A percentile compares a stretch with the other conserved stretches of the same genome.
These are phyloP conservation scores for Boletellus ananas DNA, from an alignment of 768 basidiomycete species.

Conservation along the genomic window DNA sequence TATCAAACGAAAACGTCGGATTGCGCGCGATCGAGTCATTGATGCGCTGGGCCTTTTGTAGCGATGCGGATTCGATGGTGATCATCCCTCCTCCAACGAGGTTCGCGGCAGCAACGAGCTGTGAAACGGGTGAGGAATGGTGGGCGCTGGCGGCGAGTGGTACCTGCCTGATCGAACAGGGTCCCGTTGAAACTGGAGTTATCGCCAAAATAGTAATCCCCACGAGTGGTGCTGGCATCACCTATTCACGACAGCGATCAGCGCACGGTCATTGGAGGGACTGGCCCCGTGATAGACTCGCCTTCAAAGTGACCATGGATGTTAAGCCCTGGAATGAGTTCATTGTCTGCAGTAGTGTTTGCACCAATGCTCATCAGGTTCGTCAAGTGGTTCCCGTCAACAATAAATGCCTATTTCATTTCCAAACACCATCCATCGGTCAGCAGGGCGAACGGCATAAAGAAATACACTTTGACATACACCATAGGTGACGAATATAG, in stretches of 20 bases:
- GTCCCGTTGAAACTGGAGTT: constrained; percentile 27
- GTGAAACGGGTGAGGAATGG: neutral
- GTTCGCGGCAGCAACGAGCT: constrained; percentile 18
- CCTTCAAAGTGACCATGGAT: constrained; percentile 26
- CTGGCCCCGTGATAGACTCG: neutral
- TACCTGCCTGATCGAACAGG: constrained; percentile 17
- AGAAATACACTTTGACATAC: constrained; percentile 3
- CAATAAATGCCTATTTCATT: constrained; percentile 19
- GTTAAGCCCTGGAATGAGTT: constrained; percentile 17
- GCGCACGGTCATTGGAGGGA: neutral
- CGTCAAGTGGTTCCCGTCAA: constrained; percentile 27
- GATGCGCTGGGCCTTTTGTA: constrained; percentile 21
- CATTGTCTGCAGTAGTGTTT: constrained; percentile 13
- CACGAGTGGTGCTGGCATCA: constrained; percentile 24
- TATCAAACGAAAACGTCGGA: constrained; percentile 21
- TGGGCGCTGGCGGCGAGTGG: neutral
- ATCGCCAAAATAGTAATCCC: constrained; percentile 24
- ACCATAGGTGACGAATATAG: constrained; percentile 19
- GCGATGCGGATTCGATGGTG: constrained; percentile 19
- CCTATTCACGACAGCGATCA: constrained; percentile 8
- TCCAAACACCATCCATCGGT: neutral
- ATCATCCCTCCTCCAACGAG: constrained; percentile 16
- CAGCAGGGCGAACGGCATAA: neutral
- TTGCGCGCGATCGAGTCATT: constrained; percentile 26
- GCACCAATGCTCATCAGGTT: constrained; percentile 27